These are phyloP conservation scores for Penicillium aurantiogriseum DNA, from an alignment of 2,329 filamentous ascomycete species.

Conservation along the genomic window DNA sequence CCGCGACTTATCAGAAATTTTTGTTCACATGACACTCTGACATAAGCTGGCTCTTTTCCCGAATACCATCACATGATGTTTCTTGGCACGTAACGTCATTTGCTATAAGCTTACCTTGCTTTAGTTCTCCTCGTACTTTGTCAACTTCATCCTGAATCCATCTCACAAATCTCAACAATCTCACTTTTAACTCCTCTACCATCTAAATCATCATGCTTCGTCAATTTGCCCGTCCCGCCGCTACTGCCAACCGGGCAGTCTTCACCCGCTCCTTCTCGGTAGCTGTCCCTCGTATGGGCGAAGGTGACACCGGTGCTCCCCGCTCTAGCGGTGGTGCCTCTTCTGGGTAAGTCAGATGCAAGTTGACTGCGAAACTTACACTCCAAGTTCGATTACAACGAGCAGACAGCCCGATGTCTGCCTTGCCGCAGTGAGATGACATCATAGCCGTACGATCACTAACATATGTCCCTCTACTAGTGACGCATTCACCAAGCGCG, in stretches of 20 bases:
- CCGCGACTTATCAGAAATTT: conserved; percentile 30
- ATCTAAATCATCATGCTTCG: conserved; percentile 59
- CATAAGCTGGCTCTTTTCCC: conserved; percentile 3
- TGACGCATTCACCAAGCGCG: conserved; percentile 89
- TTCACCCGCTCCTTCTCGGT: conserved; percentile 61
- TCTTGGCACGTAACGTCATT: conserved; percentile 9
- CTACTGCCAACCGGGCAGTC: conserved; percentile 53
- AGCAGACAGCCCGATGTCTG: neutral
- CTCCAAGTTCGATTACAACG: neutral
- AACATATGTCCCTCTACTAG: conserved; percentile 47
- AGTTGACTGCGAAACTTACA: neutral
- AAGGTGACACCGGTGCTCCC: conserved; percentile 65
- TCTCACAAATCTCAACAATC: neutral
- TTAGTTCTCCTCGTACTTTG: neutral
- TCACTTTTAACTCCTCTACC: neutral
- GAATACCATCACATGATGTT: conserved; percentile 6
- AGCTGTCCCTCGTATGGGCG: conserved; percentile 62
- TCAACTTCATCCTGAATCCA: neutral
- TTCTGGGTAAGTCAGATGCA: conserved; percentile 35
- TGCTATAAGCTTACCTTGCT: conserved; percentile 2
- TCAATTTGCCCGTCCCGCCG: conserved; percentile 58
- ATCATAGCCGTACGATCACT: conserved; percentile 14
- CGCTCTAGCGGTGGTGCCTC: conserved; percentile 35
- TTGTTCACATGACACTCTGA: conserved; percentile 15
- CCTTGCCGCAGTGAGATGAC: conserved; percentile 14